These are phyloP conservation scores for Boletus rufocinnamomeus DNA, from an alignment of 768 basidiomycete species.

Conservation along the genomic window DNA sequence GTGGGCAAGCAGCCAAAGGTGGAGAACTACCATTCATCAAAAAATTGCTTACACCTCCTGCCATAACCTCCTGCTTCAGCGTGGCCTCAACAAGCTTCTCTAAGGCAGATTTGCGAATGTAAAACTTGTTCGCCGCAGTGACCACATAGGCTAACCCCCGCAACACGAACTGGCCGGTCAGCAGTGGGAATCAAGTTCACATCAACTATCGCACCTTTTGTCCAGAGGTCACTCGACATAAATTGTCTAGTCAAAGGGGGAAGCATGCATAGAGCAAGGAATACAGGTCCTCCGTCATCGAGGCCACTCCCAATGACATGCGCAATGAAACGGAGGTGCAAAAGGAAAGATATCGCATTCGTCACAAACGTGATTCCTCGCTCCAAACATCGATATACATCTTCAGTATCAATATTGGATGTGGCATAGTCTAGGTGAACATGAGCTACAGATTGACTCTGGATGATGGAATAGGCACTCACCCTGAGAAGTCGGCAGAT, in stretches of 20 bases:
- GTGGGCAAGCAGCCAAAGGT: background rate
- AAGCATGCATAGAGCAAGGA: slow-evolving; percentile 24
- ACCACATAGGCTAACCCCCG: slow-evolving; percentile 21
- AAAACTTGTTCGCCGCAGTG: slow-evolving; percentile 18
- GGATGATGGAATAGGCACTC: background rate
- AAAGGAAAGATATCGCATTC: slow-evolving; percentile 18
- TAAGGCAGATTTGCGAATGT: slow-evolving; percentile 25
- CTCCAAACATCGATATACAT: slow-evolving; percentile 17
- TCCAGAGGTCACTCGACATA: slow-evolving; percentile 18
- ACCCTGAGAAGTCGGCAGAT: slow-evolving; percentile 30
- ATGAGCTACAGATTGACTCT: background rate
- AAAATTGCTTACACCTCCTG: background rate
- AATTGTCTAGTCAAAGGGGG: slow-evolving; percentile 5
- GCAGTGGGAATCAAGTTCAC: background rate
- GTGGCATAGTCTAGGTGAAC: slow-evolving; percentile 6
- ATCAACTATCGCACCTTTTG: slow-evolving; percentile 15
- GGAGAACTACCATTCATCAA: slow-evolving; percentile 15
- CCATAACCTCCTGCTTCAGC: slow-evolving; percentile 24
- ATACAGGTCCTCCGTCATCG: slow-evolving; percentile 23
- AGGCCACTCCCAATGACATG: slow-evolving; percentile 20
- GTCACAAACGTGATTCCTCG: slow-evolving; percentile 12
- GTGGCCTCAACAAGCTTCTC: slow-evolving; percentile 3
- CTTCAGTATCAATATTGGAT: background rate
- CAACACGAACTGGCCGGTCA: background rate
- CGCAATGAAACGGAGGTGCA: slow-evolving; percentile 26